Evolutionary conservation across 2,329 filamentous ascomycete genomes (phyloP), one percentile per base, ranked within the genome.

Genomic region (Passalora sequoiae): DNA sequence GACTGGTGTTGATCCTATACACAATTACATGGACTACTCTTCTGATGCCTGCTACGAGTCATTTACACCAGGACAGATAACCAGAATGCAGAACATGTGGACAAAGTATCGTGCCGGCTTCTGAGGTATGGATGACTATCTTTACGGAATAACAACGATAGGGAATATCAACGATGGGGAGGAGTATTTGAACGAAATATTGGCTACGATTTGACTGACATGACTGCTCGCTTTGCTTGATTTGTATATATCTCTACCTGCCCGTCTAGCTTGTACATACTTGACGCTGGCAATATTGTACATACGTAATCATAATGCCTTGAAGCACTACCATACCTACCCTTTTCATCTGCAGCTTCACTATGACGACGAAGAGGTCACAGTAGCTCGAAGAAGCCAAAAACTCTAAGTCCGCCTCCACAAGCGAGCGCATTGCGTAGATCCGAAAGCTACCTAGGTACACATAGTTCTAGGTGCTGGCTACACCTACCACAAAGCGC

Each of bases 1-100:
- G 17, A 60, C 64, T 8, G 72, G 71, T 0, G 40, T 66, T 9
- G 77, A 80, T 60, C 65, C 72, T 3, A 72, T 80, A 42, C 72
- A 76, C 47, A 77, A 80, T 55, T 79, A 73, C 53, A 80, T 80
- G 76, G 77, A 80, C 60, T 78, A 79, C 57, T 72, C 69, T 4
- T 70, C 65, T 6, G 76, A 79, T 65, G 68, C 66, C 15, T 79
- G 76, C 49, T 78, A 79, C 58, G 66, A 67, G 50, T 65, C 60
- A 1, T 79, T 79, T 49, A 76, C 75, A 5, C 55, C 62, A 1
- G 63, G 66, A 28, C 76, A 79, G 65, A 62, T 68, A 15, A 57
- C 64, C 44, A 60, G 76, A 40, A 77, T 79, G 69, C 63, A 68
- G 51, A 70, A 59, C 51, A 69, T 78, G 65, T 80, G 72, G 70